Conservation (phyloP, 192 early-diverging fungal genomes). For the Podochytrium sp. region DNA sequence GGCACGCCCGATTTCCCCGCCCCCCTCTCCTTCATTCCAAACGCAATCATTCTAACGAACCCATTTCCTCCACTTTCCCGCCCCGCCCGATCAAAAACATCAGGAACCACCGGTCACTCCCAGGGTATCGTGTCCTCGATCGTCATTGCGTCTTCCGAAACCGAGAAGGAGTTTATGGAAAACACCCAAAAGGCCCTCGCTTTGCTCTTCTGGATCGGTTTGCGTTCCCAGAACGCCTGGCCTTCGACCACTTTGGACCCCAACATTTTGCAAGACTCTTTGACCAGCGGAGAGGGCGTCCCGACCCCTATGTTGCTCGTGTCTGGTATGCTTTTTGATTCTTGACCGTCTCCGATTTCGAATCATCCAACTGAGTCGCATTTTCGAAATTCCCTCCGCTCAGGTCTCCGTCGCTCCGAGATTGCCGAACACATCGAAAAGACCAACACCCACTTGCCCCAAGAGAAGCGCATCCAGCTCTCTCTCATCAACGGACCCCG, state of each 20-base stretch:
- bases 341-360: background rate
- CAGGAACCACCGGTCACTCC: constrained; percentile 83
- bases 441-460: constrained; percentile 84
- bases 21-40: no score
- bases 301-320: constrained; percentile 93
- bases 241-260: constrained; percentile 83
- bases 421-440: constrained; percentile 84
- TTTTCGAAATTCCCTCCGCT: background rate
- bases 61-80: no score
- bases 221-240: constrained; percentile 77
- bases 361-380: background rate
- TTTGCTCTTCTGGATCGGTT: constrained; percentile 82
- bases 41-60: no score
- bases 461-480: constrained; percentile 81
- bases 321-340: constrained; percentile 48
- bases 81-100: no score
- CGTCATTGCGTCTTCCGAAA: constrained; percentile 76
- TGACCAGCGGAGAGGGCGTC: constrained; percentile 86
- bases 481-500: constrained; percentile 91
- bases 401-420: constrained; percentile 76
- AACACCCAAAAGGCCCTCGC: constrained; percentile 81
- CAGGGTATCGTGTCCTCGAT: constrained; percentile 89
- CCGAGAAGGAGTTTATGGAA: constrained; percentile 75
- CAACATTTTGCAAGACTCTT: constrained; percentile 86
- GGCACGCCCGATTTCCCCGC: no score